Percentiles rank a stretch among this genome's conserved stretches.
Conservation (phyloP, 768 basidiomycete genomes). For the Myochromella boudieri region DNA sequence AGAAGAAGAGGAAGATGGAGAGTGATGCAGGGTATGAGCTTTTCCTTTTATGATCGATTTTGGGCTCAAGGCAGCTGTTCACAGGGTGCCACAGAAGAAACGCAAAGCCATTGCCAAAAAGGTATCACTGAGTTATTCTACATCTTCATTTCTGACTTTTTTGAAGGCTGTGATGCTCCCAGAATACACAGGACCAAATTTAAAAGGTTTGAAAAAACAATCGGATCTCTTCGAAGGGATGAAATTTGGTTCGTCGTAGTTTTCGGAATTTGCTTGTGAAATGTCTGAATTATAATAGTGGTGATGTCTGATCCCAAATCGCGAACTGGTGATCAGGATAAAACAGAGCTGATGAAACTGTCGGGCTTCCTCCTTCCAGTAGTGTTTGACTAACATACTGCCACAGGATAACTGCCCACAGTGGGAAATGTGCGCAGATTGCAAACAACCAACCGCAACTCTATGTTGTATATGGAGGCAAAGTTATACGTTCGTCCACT, state of each 20-base stretch:
- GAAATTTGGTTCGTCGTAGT: slow-evolving; percentile 68
- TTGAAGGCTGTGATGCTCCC: slow-evolving; percentile 60
- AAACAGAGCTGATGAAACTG: slow-evolving; percentile 68
- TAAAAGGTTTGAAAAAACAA: slow-evolving; percentile 58
- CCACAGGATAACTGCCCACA: slow-evolving; percentile 68
- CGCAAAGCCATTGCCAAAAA: slow-evolving; percentile 53
- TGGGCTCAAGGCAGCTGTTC: neutral
- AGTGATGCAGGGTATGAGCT: slow-evolving; percentile 47
- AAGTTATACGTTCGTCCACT: slow-evolving; percentile 56
- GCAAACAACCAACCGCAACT: slow-evolving; percentile 51
- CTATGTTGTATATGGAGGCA: slow-evolving; percentile 69
- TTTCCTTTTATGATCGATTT: neutral
- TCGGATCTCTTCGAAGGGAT: slow-evolving; percentile 70
- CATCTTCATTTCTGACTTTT: neutral
- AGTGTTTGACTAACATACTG: neutral
- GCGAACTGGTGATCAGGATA: slow-evolving; percentile 64
- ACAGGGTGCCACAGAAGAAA: slow-evolving; percentile 53
- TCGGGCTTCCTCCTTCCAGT: slow-evolving; percentile 28
- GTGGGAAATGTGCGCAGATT: slow-evolving; percentile 65
- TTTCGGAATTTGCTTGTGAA: neutral
- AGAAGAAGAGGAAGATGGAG: slow-evolving; percentile 77
- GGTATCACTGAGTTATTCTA: slow-evolving; percentile 29
- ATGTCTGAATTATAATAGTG: slow-evolving; percentile 41
- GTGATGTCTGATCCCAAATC: slow-evolving; percentile 77
- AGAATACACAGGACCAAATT: slow-evolving; percentile 63